Base-by-base conservation (phyloP, 495 filamentous ascomycete genomes). In the Aspergillus heteromorphus region DNA sequence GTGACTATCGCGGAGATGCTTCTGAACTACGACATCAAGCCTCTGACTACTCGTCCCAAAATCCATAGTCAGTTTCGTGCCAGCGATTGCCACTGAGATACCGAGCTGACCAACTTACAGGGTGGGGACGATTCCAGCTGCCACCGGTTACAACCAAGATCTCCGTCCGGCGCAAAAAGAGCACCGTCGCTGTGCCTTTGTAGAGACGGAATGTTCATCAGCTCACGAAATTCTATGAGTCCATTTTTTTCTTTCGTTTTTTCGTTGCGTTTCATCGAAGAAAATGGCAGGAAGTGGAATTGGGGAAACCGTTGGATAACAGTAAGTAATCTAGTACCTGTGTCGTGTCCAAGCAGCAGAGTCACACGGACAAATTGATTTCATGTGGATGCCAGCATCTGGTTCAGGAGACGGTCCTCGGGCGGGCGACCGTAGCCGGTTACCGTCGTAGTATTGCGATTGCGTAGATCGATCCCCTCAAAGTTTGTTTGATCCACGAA, bases 41-140 rank as follows among this genome's bases (percentile, higher is more conserved):
- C 54, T 4, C 42, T 56, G 10, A 6, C 27, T 13, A 50, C 38
- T 1, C 54, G 54, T 2, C 54, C 54, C 0, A 56, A 56, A 9
- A 56, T 56, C 23, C 54, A 51, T 25, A 19, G 54, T 56, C 8
- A 45, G 53, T 50, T 6, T 16, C 16, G 1, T 25, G 10, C 16
- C 9, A 5, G 6, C 25, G 13, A 17, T 20, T 10, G 13, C 11
- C 18, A 31, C 8, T 1, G 36, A 14, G 10, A 42, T 8, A 17
- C 19, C 9, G 19, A n/a, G 31, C 45, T 55, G 20, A 55, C 25
- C 13, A 1, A 34, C 16, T 18, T 4, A 17, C 23, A 56, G 54
- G 54, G 36, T 56, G 54, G 54, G 54, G 54, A 18, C 47, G 54
- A 14, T 56, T 56, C 48, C 54, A 56, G 45, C 30, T 56, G 34